A percentile compares a stretch with the other conserved stretches of the same genome.
phyloP scores from a whole-genome alignment of 1,284 basidiomycete species.

The Trichosporon sp. region DNA sequence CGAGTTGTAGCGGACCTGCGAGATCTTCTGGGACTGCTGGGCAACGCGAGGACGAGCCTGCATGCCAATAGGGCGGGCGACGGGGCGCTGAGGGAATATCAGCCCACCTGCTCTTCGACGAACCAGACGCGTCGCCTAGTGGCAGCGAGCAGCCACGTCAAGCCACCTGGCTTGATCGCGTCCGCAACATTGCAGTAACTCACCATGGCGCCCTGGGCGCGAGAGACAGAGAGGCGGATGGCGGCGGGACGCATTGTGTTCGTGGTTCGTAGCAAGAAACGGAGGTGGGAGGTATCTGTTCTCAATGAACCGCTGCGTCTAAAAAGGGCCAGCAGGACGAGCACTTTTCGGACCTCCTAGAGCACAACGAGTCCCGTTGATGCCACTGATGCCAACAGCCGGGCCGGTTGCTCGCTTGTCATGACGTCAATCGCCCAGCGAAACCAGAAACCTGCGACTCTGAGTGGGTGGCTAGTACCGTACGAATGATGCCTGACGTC shows the following conservation, averaged over 20 bases:
- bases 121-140: not conserved
- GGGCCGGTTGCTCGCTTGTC: not conserved
- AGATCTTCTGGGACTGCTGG: constrained; percentile 15
- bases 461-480: not conserved
- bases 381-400: constrained; percentile 3
- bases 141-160: constrained; percentile 8
- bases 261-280: not conserved
- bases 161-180: not conserved
- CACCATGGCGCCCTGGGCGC: constrained; percentile 21
- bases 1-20: constrained; percentile 17
- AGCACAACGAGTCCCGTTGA: constrained; percentile 9
- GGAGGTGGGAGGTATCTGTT: not conserved
- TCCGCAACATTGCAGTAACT: not conserved
- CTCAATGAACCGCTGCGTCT: not conserved
- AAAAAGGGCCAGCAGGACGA: not conserved
- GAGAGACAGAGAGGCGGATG: constrained; percentile 20
- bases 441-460: not conserved
- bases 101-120: not conserved
- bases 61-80: constrained; percentile 5
- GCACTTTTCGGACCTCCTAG: constrained; percentile 1
- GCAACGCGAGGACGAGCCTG: constrained; percentile 17
- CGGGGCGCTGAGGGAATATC: constrained; percentile 23
- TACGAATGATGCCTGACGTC: not conserved
- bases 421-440: not conserved
- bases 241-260: constrained; percentile 21